These are phyloP conservation scores for Flaveria ramosissima DNA, from an alignment of 129 eudicot species.

Conservation along the genomic window DNA sequence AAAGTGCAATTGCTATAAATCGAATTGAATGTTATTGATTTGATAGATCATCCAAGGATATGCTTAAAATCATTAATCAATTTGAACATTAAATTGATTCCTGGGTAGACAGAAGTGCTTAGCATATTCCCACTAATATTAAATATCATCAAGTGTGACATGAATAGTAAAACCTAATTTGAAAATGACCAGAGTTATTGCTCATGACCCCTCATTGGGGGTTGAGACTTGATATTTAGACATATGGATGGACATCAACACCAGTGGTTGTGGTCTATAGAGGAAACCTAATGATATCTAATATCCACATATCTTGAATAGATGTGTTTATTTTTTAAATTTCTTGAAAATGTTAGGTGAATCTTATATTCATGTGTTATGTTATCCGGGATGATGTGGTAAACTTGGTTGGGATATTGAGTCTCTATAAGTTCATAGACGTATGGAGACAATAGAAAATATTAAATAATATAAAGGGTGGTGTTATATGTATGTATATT, in stretches of 20 bases:
- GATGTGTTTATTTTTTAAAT: not conserved
- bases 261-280: slow-evolving; percentile 23
- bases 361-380: not conserved
- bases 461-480: not conserved
- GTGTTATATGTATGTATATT: not conserved
- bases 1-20: not conserved
- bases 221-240: slow-evolving; percentile 26
- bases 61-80: slow-evolving; percentile 16
- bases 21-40: slow-evolving; percentile 13
- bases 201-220: slow-evolving; percentile 30
- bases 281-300: slow-evolving; percentile 29
- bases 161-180: slow-evolving; percentile 37
- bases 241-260: slow-evolving; percentile 13
- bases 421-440: too few relatives aligned
- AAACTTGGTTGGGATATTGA: too few relatives aligned
- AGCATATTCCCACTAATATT: slow-evolving; percentile 29
- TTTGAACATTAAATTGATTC: slow-evolving; percentile 16
- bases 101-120: slow-evolving; percentile 35
- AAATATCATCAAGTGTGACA: slow-evolving; percentile 18
- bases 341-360: not conserved
- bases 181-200: slow-evolving; percentile 38
- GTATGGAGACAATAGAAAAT: not conserved
- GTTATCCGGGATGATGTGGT: too few relatives aligned
- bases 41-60: slow-evolving; percentile 25
- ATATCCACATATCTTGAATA: slow-evolving; percentile 26